Conservation (phyloP, 371 early-diverging fungal species). For the Syncephalastrum sp. region DNA sequence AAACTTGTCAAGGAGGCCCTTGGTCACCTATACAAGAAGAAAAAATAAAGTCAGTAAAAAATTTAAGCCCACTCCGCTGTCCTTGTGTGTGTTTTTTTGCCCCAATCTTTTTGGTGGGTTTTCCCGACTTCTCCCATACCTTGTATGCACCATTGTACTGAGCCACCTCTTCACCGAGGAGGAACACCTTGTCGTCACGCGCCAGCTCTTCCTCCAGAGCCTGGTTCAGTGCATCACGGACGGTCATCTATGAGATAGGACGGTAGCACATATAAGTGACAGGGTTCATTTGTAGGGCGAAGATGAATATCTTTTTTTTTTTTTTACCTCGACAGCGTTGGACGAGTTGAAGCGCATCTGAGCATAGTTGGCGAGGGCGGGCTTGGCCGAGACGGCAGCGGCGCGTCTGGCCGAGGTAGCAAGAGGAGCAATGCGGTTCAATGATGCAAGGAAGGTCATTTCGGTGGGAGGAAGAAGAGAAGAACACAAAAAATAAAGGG, state of each 20-base stretch:
- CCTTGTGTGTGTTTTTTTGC: constrained; percentile 12
- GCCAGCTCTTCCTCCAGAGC: constrained; percentile 98
- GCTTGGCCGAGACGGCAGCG: constrained; percentile 32
- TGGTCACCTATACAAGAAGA: constrained; percentile 77
- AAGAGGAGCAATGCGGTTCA: constrained; percentile 46
- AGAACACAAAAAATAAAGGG: constrained; percentile 14
- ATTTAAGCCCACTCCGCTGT: constrained; percentile 1
- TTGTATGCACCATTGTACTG: constrained; percentile 99
- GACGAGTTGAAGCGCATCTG: constrained; percentile 48
- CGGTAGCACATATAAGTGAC: background rate
- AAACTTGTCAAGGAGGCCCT: constrained; percentile 97
- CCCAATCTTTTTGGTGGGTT: constrained; percentile 47
- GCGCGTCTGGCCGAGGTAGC: constrained; percentile 30
- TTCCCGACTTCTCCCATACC: constrained; percentile 62
- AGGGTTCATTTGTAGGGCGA: no score
- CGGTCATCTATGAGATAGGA: constrained; percentile 74
- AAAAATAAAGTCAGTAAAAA: background rate
- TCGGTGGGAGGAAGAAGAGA: constrained; percentile 8
- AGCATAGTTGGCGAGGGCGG: constrained; percentile 19
- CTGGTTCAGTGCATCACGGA: constrained; percentile 97
- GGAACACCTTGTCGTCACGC: constrained; percentile 88
- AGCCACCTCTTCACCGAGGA: constrained; percentile 98
- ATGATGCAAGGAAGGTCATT: constrained; percentile 46
- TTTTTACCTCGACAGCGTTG: constrained; percentile 34
- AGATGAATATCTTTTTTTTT: background rate